Percentiles rank a stretch among this genome's conserved stretches.
Conservation (phyloP, 257 asterid genomes). For the Eustoma russellianum region DNA sequence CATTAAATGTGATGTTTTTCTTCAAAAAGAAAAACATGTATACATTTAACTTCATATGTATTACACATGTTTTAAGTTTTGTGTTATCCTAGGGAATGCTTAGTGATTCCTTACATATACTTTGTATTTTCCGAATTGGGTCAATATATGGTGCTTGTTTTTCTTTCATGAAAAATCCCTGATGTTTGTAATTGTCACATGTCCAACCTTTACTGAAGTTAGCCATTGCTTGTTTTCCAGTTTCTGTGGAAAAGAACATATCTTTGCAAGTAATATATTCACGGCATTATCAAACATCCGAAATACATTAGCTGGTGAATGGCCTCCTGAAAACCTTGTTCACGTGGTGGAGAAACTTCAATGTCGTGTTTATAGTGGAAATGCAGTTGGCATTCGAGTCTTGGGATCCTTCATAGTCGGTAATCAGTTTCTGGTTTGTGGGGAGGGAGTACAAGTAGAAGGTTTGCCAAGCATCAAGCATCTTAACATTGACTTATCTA, state of each 20-base stretch:
- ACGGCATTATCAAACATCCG: slow-evolving; percentile 55
- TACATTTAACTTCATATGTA: too few species aligned
- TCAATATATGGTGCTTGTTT: too few species aligned
- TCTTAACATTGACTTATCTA: slow-evolving; percentile 58
- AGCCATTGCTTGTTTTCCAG: slow-evolving; percentile 35
- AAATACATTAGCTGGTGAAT: slow-evolving; percentile 73
- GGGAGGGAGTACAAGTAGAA: slow-evolving; percentile 91
- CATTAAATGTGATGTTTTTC: too few species aligned
- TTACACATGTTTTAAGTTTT: too few species aligned
- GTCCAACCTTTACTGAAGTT: slow-evolving; percentile 14
- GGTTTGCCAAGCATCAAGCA: slow-evolving; percentile 74
- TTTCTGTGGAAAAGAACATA: slow-evolving; percentile 61
- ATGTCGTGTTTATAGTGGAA: slow-evolving; percentile 62
- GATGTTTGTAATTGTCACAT: neutral
- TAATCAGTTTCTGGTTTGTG: slow-evolving; percentile 88
- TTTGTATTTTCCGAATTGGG: too few species aligned
- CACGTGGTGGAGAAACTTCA: slow-evolving; percentile 96
- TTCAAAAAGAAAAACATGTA: too few species aligned
- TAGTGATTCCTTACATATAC: too few species aligned
- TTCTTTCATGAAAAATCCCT: too few species aligned
- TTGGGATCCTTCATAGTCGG: slow-evolving; percentile 83
- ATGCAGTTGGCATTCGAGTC: slow-evolving; percentile 76
- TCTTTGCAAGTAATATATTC: slow-evolving; percentile 51
- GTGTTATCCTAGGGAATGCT: too few species aligned
- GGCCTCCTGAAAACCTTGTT: slow-evolving; percentile 93